Evolutionary conservation across 306 rosid species (phyloP).

Genomic region (Corylus heterophylla): DNA sequence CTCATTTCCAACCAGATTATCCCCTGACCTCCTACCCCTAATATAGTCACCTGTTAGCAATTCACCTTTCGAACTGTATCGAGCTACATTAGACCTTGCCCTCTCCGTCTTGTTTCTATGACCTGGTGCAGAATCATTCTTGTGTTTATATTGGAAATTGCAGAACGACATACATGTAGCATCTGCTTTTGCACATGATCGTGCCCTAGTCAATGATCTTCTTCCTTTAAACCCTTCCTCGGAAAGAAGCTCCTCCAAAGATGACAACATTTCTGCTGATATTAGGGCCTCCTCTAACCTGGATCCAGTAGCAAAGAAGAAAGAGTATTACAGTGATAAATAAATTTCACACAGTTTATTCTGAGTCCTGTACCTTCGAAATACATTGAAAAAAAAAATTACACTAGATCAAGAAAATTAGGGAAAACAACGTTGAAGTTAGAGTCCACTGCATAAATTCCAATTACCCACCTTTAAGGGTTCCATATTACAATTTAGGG

Average conservation of each 20-base stretch:
- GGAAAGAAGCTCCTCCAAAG: constrained; percentile 77
- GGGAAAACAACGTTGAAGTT: not conserved
- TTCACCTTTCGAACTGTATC: constrained; percentile 8
- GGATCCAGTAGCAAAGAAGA: constrained; percentile 22
- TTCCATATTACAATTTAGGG: not conserved
- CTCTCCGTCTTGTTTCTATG: constrained; percentile 26
- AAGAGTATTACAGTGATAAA: not conserved
- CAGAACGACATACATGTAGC: constrained; percentile 31
- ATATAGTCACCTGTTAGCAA: not conserved
- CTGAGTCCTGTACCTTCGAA: not conserved
- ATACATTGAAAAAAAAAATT: not conserved
- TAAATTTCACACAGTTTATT: not conserved
- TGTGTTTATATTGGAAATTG: constrained; percentile 12
- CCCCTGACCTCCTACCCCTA: constrained; percentile 20
- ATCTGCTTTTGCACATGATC: constrained; percentile 45
- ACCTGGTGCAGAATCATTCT: constrained; percentile 23
- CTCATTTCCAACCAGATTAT: constrained; percentile 24
- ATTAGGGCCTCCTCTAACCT: constrained; percentile 12
- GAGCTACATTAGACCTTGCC: constrained; percentile 27
- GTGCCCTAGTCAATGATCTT: constrained; percentile 45
- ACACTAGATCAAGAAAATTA: not conserved
- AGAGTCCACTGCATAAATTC: not conserved
- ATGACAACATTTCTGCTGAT: constrained; percentile 57
- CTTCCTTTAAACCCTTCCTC: constrained; percentile 77
- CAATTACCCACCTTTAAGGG: not conserved